Percentiles rank a stretch among this genome's conserved stretches.
Conservation (phyloP, 441 rosid species). For the Populus trichocarpa region DNA sequence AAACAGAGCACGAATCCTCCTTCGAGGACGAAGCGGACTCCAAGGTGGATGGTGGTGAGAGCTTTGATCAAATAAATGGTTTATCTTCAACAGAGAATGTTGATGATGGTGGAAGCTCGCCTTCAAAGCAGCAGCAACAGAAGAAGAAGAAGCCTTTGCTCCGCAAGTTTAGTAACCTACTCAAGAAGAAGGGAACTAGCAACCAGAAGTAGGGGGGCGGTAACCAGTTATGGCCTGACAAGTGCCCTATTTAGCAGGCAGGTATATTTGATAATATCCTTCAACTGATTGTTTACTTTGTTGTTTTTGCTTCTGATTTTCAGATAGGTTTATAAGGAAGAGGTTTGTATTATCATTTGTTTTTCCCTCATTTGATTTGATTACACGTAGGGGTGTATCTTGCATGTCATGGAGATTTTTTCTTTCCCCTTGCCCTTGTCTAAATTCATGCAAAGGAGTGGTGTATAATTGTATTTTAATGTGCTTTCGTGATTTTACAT, state of each 20-base stretch:
- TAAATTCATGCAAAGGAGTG: constrained; percentile 28
- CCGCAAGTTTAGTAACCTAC: constrained; percentile 72
- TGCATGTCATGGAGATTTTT: constrained; percentile 40
- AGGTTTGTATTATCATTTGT: constrained; percentile 43
- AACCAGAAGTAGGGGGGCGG: constrained; percentile 49
- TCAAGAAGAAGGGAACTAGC: constrained; percentile 72
- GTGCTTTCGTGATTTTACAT: constrained; percentile 20
- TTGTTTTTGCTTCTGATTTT: constrained; percentile 30
- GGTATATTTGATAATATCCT: constrained; percentile 31
- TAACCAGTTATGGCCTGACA: constrained; percentile 21
- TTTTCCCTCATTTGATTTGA: constrained; percentile 26
- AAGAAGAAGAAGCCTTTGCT: constrained; percentile 93
- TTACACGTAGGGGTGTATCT: constrained; percentile 26
- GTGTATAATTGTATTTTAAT: constrained; percentile 20
- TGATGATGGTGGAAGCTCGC: constrained; percentile 49
- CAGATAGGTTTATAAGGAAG: constrained; percentile 37
- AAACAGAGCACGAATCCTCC: constrained; percentile 60
- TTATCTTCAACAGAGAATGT: constrained; percentile 45
- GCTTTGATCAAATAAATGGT: constrained; percentile 57
- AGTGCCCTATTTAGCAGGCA: constrained; percentile 25
- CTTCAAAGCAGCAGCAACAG: constrained; percentile 59
- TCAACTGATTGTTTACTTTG: constrained; percentile 36
- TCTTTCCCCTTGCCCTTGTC: constrained; percentile 17
- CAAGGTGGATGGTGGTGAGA: constrained; percentile 53
- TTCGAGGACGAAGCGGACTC: constrained; percentile 63